Conservation (phyloP, 257 asterid species). For the Salvia miltiorrhiza region DNA sequence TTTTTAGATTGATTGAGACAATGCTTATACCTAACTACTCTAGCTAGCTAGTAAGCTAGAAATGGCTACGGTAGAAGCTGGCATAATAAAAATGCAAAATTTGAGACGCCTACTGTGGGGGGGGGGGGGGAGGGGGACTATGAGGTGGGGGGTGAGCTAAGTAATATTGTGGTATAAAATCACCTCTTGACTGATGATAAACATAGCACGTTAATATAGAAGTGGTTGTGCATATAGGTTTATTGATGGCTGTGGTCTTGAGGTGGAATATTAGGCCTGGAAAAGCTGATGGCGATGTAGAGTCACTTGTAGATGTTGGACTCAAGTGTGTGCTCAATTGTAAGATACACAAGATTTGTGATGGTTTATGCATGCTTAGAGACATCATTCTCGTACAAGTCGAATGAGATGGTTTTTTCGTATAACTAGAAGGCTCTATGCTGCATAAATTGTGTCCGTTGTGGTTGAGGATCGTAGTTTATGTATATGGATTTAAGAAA, state of each 20-base stretch:
- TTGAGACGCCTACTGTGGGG: conserved; percentile 4
- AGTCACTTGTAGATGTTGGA: neutral
- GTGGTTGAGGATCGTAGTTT: neutral
- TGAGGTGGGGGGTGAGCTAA: neutral
- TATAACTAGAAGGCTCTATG: neutral
- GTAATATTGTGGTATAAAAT: neutral
- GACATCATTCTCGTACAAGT: neutral
- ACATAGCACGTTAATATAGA: neutral
- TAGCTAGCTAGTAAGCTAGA: neutral
- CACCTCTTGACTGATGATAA: neutral
- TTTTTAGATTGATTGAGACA: neutral
- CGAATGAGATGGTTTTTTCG: neutral
- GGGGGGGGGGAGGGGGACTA: neutral
- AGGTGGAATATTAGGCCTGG: neutral
- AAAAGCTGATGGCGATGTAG: neutral
- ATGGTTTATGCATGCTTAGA: neutral
- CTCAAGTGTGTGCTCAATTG: neutral
- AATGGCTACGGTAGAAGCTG: neutral
- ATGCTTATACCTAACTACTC: neutral
- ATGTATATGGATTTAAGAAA: neutral
- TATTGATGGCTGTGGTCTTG: neutral
- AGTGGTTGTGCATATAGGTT: neutral
- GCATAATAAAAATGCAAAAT: neutral
- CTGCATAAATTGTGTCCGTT: neutral
- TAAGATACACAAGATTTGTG: neutral